Evolutionary conservation across 371 early-diverging fungal species (phyloP).

Genomic region (Coelomomyces lativittatus): DNA sequence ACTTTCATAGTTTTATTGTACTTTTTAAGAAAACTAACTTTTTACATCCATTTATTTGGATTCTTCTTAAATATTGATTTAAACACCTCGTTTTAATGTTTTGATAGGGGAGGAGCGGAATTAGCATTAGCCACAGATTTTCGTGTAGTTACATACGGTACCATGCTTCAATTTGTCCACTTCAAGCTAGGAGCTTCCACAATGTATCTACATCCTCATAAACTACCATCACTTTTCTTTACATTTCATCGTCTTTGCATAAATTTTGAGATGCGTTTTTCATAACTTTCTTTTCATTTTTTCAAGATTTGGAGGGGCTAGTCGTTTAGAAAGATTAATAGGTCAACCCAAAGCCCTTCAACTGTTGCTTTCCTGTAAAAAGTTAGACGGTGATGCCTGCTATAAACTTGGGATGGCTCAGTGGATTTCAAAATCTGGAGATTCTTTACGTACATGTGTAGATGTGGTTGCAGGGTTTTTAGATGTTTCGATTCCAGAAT

Average conservation of each 20-base stretch:
- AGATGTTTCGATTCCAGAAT: background rate
- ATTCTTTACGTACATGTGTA: background rate
- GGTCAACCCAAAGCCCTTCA: conserved; percentile 27
- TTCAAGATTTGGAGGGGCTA: conserved; percentile 28
- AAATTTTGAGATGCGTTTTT: background rate
- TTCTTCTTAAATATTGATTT: no score
- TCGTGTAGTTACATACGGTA: conserved; percentile 20
- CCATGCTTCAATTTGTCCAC: conserved; percentile 43
- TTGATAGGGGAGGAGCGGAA: conserved; percentile 55
- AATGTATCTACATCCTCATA: conserved; percentile 8
- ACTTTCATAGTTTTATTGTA: no score
- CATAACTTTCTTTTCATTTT: background rate
- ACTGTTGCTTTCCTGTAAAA: conserved; percentile 9
- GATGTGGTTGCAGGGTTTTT: background rate
- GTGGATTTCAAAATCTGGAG: background rate
- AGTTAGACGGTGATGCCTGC: background rate
- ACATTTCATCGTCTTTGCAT: background rate
- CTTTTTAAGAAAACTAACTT: no score
- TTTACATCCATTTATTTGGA: no score
- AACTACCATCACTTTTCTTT: background rate
- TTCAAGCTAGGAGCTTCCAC: conserved; percentile 44
- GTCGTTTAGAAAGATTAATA: conserved; percentile 24
- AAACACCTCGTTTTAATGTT: background rate
- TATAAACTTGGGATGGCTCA: background rate
- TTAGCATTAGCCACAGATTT: conserved; percentile 44